Evolutionary conservation across 2,329 filamentous ascomycete species (phyloP).

Genomic region (Malbranchea zuffiana): DNA sequence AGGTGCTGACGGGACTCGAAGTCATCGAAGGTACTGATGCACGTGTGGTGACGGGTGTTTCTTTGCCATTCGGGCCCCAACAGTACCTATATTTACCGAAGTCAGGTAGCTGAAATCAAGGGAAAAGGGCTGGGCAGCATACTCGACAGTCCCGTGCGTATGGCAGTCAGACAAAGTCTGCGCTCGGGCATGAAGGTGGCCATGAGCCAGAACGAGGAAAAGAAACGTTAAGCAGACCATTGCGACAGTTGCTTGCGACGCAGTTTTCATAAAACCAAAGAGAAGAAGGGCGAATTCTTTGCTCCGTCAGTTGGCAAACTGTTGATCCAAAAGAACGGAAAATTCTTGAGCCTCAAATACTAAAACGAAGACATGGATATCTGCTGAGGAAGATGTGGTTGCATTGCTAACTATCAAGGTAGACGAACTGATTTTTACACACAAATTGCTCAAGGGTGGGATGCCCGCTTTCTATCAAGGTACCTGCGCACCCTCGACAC

Average conservation of each 20-base stretch:
- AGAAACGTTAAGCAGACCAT: constrained; percentile 2
- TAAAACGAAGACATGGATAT: background rate
- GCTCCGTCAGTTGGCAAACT: background rate
- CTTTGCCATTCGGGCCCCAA: constrained; percentile 22
- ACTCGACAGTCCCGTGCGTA: constrained; percentile 23
- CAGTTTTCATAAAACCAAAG: background rate
- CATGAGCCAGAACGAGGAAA: constrained; percentile 3
- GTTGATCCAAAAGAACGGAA: no score
- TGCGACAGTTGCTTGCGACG: background rate
- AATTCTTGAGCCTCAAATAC: constrained; percentile 5
- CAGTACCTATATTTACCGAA: constrained; percentile 18
- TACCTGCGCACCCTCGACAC: no score
- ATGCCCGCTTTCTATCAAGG: no score
- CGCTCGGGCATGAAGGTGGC: constrained; percentile 3
- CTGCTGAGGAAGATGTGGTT: background rate
- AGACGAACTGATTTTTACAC: no score
- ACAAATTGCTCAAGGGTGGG: no score
- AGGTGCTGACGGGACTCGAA: constrained; percentile 15
- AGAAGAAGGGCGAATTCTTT: background rate
- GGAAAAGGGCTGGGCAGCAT: constrained; percentile 6
- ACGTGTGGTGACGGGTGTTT: constrained; percentile 19
- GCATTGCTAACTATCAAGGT: constrained; percentile 1
- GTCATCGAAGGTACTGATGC: constrained; percentile 14
- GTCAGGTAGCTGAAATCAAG: background rate
- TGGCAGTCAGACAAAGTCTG: constrained; percentile 24